Evolutionary conservation across 192 early-diverging fungal genomes (phyloP), one percentile per base, ranked within the genome.

Genomic region (Geranomyces michiganensis): DNA sequence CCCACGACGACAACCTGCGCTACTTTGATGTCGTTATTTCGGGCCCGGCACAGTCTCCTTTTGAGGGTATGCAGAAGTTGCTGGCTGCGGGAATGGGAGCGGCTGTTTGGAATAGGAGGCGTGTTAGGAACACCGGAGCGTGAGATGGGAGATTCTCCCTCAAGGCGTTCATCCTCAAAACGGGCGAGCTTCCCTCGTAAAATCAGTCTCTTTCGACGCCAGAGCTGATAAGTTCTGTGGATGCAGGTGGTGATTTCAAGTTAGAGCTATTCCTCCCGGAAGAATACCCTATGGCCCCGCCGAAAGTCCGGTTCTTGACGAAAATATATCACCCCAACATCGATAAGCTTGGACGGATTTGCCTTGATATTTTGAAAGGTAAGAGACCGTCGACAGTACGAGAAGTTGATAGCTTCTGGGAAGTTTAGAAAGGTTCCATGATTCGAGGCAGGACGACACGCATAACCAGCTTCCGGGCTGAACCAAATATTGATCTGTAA

Each of bases 301-400:
- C 97, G 46, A 99, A 96, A 85, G 97, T 99, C 44, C 93, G 95
- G 24, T 85, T 95, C 71, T 82, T 99, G 79, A 99, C 97, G 56
- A 94, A 93, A 80, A 99, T 99, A 77, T 99, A 99, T 82, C 95
- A 97, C 78, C 95, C 95, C 22, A 99, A 99, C 77, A 99, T 99
- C 77, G 97, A 99, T 81, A 97, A 95, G 83, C 88, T 97, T 26
- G 97, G 97, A 17, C 88, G 95, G 60, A 97, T 99, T 71, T 99
- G 97, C 63, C 83, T 99, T 65, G 97, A 99, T 75, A 99, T 99
- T 80, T 78, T 99, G 67, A 99, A 99, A 85, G 93, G 92, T 93
- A 27, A 41, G 36, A 41, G 36, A 41, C 10, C 10, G 3, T 7
- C 36, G 36, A 41, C 36, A 22, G 33, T 58, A 1, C n/a, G n/a